phyloP scores from a whole-genome alignment of 257 asterid species.

The Rehmannia glutinosa region DNA sequence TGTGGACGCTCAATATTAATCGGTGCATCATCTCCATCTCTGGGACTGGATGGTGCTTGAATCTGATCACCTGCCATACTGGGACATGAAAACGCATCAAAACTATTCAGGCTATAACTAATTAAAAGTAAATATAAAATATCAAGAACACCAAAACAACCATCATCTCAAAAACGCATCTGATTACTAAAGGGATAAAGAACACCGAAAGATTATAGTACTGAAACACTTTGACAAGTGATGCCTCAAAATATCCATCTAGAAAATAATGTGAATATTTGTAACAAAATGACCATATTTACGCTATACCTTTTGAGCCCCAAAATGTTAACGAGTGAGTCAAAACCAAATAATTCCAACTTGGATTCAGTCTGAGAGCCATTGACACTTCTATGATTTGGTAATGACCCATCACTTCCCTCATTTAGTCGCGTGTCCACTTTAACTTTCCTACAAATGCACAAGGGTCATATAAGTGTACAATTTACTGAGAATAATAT shows the following conservation, averaged over 20 bases:
- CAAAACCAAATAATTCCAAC: slow-evolving; percentile 95
- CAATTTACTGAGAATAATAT: neutral
- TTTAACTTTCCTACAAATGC: slow-evolving; percentile 57
- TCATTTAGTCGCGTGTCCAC: slow-evolving; percentile 35
- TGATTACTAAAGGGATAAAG: neutral
- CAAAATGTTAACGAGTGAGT: slow-evolving; percentile 89
- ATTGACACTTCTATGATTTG: slow-evolving; percentile 51
- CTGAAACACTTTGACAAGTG: neutral
- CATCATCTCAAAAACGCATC: neutral
- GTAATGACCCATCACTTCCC: slow-evolving; percentile 47
- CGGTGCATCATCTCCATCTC: slow-evolving; percentile 79
- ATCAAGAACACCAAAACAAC: slow-evolving; percentile 4
- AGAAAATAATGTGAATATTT: neutral
- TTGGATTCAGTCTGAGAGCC: slow-evolving; percentile 72
- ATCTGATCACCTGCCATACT: slow-evolving; percentile 95
- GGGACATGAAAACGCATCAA: slow-evolving; percentile 33
- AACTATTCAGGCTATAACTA: slow-evolving; percentile 9
- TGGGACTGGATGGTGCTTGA: slow-evolving; percentile 85
- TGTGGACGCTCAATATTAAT: slow-evolving; percentile 56
- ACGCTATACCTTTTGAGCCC: slow-evolving; percentile 86
- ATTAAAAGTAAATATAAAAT: neutral
- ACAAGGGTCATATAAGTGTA: slow-evolving; percentile 17
- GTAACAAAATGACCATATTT: neutral
- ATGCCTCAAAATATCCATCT: neutral
- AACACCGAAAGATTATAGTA: neutral